These are phyloP conservation scores for Eimeria necatrix DNA, from an alignment of 169 alveolate genomes.

Conservation along the genomic window DNA sequence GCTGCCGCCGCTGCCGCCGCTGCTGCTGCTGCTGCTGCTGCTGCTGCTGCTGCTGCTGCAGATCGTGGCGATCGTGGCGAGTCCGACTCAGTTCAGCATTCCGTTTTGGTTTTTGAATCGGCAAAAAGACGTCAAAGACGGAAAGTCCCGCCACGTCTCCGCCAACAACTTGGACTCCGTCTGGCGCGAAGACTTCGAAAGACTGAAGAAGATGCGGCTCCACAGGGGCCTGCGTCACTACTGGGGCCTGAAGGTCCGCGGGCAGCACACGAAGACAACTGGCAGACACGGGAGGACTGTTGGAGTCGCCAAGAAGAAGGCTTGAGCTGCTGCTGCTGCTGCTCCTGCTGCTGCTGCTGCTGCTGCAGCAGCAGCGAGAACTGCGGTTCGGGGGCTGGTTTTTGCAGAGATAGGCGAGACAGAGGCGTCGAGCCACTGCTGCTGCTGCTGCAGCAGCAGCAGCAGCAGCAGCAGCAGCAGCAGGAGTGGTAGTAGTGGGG, in stretches of 20 bases:
- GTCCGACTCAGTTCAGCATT: slow-evolving; percentile 97
- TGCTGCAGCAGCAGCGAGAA: neutral
- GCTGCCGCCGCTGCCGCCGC: no score
- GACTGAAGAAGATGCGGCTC: slow-evolving; percentile 98
- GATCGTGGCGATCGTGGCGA: slow-evolving; percentile 93
- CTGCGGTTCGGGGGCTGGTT: no score
- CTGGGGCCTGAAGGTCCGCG: slow-evolving; percentile 99
- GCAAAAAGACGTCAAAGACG: slow-evolving; percentile 97
- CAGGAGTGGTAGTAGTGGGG: no score
- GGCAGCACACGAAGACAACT: slow-evolving; percentile 99
- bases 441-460: neutral
- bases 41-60: slow-evolving; percentile 29
- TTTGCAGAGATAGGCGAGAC: no score
- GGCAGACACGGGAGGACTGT: slow-evolving; percentile 99
- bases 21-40: neutral
- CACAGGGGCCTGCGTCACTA: slow-evolving; percentile 99
- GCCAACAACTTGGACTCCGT: slow-evolving; percentile 97
- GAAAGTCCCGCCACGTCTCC: slow-evolving; percentile 95
- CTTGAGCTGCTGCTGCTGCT: neutral
- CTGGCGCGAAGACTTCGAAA: slow-evolving; percentile 99
- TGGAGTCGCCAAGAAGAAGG: slow-evolving; percentile 98
- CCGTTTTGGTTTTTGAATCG: slow-evolving; percentile 99
- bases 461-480: no score
- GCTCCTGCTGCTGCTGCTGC: neutral
- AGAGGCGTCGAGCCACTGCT: neutral